These are phyloP conservation scores for Bipolaris zeicola DNA, from an alignment of 2,329 filamentous ascomycete species.

Conservation along the genomic window DNA sequence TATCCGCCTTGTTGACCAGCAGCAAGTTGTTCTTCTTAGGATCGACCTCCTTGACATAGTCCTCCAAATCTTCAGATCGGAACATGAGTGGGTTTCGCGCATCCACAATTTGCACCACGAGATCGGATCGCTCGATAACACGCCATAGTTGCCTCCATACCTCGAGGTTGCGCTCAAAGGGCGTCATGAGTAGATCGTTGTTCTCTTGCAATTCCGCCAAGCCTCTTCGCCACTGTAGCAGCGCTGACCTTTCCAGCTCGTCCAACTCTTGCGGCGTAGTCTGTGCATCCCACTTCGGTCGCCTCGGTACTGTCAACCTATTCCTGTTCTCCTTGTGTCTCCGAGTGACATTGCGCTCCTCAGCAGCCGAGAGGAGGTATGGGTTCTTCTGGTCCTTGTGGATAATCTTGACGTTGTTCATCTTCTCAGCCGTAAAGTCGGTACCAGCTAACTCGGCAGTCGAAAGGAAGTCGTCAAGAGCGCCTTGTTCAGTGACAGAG, in stretches of 20 bases:
- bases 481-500: slow-evolving; percentile 95
- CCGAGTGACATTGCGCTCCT: slow-evolving; percentile 76
- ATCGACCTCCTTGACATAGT: slow-evolving; percentile 92
- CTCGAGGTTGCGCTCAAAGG: slow-evolving; percentile 95
- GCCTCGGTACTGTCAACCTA: slow-evolving; percentile 83
- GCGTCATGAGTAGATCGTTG: slow-evolving; percentile 94
- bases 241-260: slow-evolving; percentile 74
- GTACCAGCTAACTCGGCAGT: slow-evolving; percentile 97
- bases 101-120: slow-evolving; percentile 98
- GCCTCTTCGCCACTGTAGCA: slow-evolving; percentile 87
- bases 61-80: slow-evolving; percentile 89
- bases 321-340: slow-evolving; percentile 84
- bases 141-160: slow-evolving; percentile 98
- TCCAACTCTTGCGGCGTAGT: slow-evolving; percentile 88
- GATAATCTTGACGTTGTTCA: slow-evolving; percentile 99
- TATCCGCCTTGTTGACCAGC: slow-evolving; percentile 97
- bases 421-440: slow-evolving; percentile 98
- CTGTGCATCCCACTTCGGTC: slow-evolving; percentile 83
- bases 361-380: slow-evolving; percentile 81
- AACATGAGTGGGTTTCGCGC: slow-evolving; percentile 93
- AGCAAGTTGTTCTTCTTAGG: slow-evolving; percentile 86
- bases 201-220: slow-evolving; percentile 92
- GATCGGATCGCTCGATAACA: slow-evolving; percentile 93
- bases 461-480: slow-evolving; percentile 93
- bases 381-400: slow-evolving; percentile 96